Evolutionary conservation across 2,329 filamentous ascomycete genomes (phyloP).

Genomic region (Colletotrichum zoysiae): DNA sequence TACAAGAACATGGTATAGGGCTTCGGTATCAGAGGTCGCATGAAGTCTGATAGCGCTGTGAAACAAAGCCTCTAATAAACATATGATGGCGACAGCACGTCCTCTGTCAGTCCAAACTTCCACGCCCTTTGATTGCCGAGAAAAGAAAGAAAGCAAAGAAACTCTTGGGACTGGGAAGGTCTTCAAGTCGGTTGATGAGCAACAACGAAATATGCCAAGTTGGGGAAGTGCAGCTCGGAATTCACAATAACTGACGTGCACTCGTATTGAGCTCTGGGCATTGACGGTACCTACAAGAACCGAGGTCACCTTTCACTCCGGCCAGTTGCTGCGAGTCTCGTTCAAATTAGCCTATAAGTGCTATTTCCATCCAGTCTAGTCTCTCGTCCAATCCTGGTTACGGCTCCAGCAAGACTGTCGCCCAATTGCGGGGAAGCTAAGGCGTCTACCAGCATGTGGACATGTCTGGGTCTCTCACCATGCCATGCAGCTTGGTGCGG

Average conservation of each 20-base stretch:
- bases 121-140: too few relatives aligned
- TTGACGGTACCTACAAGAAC: too few relatives aligned
- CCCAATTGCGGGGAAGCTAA: conserved; percentile 29
- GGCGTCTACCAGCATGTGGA: neutral
- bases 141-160: too few relatives aligned
- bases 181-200: too few relatives aligned
- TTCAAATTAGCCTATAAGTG: conserved; percentile 1
- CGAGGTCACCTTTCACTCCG: too few relatives aligned
- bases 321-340: neutral
- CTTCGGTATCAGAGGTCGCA: neutral
- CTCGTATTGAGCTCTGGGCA: too few relatives aligned
- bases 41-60: neutral
- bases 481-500: conserved; percentile 12
- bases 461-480: neutral
- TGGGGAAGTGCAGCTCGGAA: too few relatives aligned
- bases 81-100: neutral
- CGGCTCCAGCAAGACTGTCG: conserved; percentile 2
- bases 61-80: too few relatives aligned
- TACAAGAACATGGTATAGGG: neutral
- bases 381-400: neutral
- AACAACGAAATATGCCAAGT: too few relatives aligned
- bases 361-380: conserved; percentile 6
- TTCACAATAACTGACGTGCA: too few relatives aligned
- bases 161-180: too few relatives aligned
- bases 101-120: neutral